Evolutionary conservation across 2,329 filamentous ascomycete species (phyloP).

Genomic region (Fonsecaea nubica): DNA sequence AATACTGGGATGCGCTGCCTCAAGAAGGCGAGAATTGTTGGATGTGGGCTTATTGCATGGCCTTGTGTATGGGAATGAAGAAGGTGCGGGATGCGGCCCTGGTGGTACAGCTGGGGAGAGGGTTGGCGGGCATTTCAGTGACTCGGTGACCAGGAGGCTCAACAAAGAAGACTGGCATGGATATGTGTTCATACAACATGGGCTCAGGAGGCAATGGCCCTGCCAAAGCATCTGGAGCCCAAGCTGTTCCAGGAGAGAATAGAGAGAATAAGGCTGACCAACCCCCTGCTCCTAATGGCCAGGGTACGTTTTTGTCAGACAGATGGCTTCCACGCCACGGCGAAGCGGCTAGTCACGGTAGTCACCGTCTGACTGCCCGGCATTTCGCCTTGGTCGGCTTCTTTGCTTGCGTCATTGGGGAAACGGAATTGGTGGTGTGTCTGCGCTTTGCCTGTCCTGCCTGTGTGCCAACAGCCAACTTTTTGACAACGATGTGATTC

Average conservation of each 20-base stretch:
- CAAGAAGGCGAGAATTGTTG: conserved; percentile 66
- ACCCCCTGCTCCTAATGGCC: not conserved
- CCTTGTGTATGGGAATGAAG: conserved; percentile 55
- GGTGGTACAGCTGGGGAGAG: conserved; percentile 44
- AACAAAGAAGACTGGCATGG: not conserved
- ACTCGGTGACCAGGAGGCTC: conserved; percentile 8
- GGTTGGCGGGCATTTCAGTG: conserved; percentile 37
- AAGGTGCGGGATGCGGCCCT: conserved; percentile 46
- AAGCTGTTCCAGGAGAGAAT: not conserved
- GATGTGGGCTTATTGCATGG: conserved; percentile 78
- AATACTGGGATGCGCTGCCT: conserved; percentile 85
- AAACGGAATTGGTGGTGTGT: not conserved
- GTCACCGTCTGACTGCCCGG: not conserved
- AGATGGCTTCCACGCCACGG: no score
- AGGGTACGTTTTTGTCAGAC: not conserved
- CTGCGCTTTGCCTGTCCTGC: not conserved
- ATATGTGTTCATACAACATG: not conserved
- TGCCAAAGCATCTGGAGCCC: not conserved
- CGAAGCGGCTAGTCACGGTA: no score
- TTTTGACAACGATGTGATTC: conserved; percentile 21
- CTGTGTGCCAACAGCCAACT: not conserved
- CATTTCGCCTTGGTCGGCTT: not conserved
- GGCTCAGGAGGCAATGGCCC: no score
- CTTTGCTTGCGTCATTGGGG: conserved; percentile 24
- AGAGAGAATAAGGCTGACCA: not conserved